phyloP scores from a whole-genome alignment of 1,139 yeast species.

The Yamadazyma jaroonii region DNA sequence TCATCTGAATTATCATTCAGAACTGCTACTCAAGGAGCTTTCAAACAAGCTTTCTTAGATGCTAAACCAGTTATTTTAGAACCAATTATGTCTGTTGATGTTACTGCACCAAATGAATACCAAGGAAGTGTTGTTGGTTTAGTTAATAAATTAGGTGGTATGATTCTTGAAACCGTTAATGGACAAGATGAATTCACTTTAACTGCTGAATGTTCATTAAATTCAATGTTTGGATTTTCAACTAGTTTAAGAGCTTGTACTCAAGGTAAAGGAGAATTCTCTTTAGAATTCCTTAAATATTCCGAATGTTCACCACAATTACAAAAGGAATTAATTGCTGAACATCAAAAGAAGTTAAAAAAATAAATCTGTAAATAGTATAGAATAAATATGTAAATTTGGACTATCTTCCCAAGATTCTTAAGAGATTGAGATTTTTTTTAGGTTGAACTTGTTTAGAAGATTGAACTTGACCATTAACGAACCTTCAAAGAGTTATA shows the following conservation, averaged over 20 bases:
- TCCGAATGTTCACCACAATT: constrained; percentile 89
- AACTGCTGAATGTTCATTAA: constrained; percentile 91
- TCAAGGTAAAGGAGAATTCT: constrained; percentile 98
- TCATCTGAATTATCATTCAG: constrained; percentile 94
- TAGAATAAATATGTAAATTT: constrained; percentile 1
- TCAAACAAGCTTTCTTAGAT: constrained; percentile 81
- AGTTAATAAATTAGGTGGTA: constrained; percentile 87
- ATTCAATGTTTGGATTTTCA: constrained; percentile 95
- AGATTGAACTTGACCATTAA: too few relatives aligned
- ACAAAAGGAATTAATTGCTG: constrained; percentile 87
- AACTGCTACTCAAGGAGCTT: constrained; percentile 89
- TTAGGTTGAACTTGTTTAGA: too few relatives aligned
- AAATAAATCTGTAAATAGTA: constrained; percentile 17
- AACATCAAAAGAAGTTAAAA: constrained; percentile 50
- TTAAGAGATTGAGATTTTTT: too few relatives aligned
- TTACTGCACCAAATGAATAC: constrained; percentile 94
- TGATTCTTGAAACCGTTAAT: constrained; percentile 90
- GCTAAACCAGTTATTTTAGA: constrained; percentile 89
- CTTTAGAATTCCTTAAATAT: constrained; percentile 90
- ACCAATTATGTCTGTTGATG: constrained; percentile 92
- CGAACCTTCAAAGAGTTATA: neutral
- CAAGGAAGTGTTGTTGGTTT: constrained; percentile 92
- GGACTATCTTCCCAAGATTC: neutral
- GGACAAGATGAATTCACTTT: constrained; percentile 94
- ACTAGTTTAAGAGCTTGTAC: constrained; percentile 94